Evolutionary conservation across 306 rosid species (phyloP).

Genomic region (Cyclanthera cordifolia): DNA sequence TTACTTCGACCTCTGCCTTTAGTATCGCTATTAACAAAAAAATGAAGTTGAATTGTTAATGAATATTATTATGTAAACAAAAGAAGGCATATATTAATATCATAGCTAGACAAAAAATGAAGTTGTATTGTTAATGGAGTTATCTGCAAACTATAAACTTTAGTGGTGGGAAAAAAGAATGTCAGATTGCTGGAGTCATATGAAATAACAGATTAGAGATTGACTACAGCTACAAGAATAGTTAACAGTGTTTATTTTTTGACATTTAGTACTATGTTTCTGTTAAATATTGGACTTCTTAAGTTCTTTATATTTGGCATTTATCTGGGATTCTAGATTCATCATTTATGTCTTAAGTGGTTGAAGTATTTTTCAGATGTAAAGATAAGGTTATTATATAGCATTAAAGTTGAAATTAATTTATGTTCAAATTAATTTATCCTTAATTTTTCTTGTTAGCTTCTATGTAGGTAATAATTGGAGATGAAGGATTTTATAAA

Average conservation of each 20-base stretch:
- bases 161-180: not conserved
- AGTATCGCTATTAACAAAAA: not conserved
- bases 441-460: not conserved
- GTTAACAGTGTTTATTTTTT: not conserved
- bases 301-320: not conserved
- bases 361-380: not conserved
- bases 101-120: no score
- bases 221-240: not conserved
- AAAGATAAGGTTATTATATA: not conserved
- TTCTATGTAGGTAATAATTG: slow-evolving; percentile 16
- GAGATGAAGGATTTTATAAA: slow-evolving; percentile 46
- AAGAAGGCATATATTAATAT: no score
- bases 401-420: not conserved
- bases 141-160: no score
- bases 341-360: not conserved
- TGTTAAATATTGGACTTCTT: not conserved
- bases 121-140: no score
- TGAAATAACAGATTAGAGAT: not conserved
- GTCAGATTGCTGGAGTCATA: not conserved
- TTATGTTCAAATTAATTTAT: not conserved
- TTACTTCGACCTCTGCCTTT: not conserved
- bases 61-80: no score
- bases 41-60: no score
- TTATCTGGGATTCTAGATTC: not conserved
- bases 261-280: not conserved